Percentiles rank a stretch among this genome's conserved stretches.
phyloP scores from a whole-genome alignment of 768 basidiomycete species.

The Tephrocybe rancida region DNA sequence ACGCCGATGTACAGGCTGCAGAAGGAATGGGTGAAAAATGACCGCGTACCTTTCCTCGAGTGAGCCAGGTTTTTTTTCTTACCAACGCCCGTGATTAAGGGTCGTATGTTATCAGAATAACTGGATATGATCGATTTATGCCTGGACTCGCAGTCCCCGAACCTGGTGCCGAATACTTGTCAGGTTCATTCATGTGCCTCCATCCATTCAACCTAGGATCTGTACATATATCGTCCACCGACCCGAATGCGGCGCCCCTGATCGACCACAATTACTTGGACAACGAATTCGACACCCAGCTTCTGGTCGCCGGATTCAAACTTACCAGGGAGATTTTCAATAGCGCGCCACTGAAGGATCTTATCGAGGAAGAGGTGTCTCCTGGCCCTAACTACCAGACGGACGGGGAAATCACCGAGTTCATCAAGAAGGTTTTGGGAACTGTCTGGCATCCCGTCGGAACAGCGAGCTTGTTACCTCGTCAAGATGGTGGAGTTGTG shows the following conservation, averaged over 20 bases:
- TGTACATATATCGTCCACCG: constrained; percentile 27
- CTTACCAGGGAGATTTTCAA: constrained; percentile 15
- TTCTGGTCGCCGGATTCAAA: constrained; percentile 22
- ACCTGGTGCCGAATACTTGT: constrained; percentile 21
- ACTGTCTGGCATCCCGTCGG: constrained; percentile 1
- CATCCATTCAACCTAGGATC: constrained; percentile 42
- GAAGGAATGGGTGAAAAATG: constrained; percentile 1
- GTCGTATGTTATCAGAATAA: background rate
- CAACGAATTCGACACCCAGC: constrained; percentile 21
- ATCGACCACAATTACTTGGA: constrained; percentile 20
- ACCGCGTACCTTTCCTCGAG: constrained; percentile 6
- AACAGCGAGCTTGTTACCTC: constrained; percentile 5
- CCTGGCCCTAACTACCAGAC: background rate
- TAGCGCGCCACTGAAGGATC: background rate
- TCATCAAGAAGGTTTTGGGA: background rate
- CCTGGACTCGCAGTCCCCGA: constrained; percentile 9
- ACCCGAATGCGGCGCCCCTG: constrained; percentile 17
- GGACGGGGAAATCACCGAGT: background rate
- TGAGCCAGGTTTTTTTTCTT: background rate
- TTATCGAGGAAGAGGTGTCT: background rate
- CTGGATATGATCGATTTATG: background rate
- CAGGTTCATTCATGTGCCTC: constrained; percentile 22
- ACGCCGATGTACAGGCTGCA: background rate
- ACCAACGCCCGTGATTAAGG: background rate
- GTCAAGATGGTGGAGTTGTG: constrained; percentile 34